These are phyloP conservation scores for Phytopythium oedochilum DNA, from an alignment of 352 stramenopile species.

Conservation along the genomic window DNA sequence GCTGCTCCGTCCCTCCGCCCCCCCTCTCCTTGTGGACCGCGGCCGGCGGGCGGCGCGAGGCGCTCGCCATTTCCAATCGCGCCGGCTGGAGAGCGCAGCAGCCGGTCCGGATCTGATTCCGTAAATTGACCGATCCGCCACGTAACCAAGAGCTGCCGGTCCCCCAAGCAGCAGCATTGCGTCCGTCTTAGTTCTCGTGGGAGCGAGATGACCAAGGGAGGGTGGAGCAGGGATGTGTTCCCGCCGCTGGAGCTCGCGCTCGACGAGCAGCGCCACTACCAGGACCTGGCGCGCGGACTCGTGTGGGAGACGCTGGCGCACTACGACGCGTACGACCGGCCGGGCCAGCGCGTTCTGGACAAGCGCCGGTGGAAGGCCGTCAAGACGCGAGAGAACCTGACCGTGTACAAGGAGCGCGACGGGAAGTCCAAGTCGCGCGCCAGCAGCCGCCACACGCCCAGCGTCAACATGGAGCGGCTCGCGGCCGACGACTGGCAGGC, in stretches of 20 bases:
- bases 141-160: too few relatives aligned
- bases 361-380: slow-evolving; percentile 37
- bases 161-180: too few relatives aligned
- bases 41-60: not conserved
- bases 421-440: slow-evolving; percentile 6
- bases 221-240: slow-evolving; percentile 28
- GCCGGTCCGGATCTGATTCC: not conserved
- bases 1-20: not conserved
- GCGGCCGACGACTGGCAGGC: slow-evolving; percentile 31
- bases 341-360: slow-evolving; percentile 11
- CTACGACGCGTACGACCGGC: slow-evolving; percentile 20
- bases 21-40: not conserved
- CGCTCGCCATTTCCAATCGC: slow-evolving; percentile 1
- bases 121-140: too few relatives aligned
- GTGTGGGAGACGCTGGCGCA: slow-evolving; percentile 28
- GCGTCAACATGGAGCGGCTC: slow-evolving; percentile 24
- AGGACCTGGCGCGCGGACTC: slow-evolving; percentile 19
- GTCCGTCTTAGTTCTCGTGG: not conserved
- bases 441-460: slow-evolving; percentile 7
- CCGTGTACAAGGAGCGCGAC: slow-evolving; percentile 36
- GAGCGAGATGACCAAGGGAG: slow-evolving; percentile 7
- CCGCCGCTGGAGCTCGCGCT: slow-evolving; percentile 18
- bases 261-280: slow-evolving; percentile 20
- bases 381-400: slow-evolving; percentile 36
- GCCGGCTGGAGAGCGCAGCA: not conserved